These are phyloP conservation scores for Carex littledalei DNA, from an alignment of 176 grass and related monocot genomes.

Conservation along the genomic window DNA sequence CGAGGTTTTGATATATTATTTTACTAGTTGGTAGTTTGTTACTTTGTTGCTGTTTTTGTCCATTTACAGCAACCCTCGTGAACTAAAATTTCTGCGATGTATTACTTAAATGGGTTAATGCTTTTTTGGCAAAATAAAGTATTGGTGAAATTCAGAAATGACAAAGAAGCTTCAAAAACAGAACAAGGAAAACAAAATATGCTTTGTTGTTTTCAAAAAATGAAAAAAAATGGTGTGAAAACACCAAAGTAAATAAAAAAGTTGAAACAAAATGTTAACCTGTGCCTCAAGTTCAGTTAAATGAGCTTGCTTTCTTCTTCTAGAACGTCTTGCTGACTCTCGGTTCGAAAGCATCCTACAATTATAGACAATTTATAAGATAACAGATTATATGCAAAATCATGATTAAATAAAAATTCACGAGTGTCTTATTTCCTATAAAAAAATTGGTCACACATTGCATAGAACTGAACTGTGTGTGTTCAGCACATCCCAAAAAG, in stretches of 20 bases:
- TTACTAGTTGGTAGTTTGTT: neutral
- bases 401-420: neutral
- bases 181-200: neutral
- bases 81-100: neutral
- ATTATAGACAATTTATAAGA: neutral
- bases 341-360: conserved; percentile 74
- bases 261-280: conserved; percentile 8
- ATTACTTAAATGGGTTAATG: neutral
- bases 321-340: conserved; percentile 76
- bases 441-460: neutral
- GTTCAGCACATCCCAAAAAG: neutral
- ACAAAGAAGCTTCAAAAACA: neutral
- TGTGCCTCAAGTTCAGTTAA: conserved; percentile 63
- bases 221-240: neutral
- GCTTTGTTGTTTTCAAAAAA: neutral
- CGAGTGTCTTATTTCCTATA: neutral
- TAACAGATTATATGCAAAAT: neutral
- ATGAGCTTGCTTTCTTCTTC: conserved; percentile 80
- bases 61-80: neutral
- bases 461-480: neutral
- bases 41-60: neutral
- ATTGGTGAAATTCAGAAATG: neutral
- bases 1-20: neutral
- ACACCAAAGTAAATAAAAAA: neutral
- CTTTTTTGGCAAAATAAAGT: neutral